Percentiles rank a stretch among this genome's conserved stretches.
Evolutionary conservation across 2,329 filamentous ascomycete species (phyloP).

Genomic region (Phoma sp.): DNA sequence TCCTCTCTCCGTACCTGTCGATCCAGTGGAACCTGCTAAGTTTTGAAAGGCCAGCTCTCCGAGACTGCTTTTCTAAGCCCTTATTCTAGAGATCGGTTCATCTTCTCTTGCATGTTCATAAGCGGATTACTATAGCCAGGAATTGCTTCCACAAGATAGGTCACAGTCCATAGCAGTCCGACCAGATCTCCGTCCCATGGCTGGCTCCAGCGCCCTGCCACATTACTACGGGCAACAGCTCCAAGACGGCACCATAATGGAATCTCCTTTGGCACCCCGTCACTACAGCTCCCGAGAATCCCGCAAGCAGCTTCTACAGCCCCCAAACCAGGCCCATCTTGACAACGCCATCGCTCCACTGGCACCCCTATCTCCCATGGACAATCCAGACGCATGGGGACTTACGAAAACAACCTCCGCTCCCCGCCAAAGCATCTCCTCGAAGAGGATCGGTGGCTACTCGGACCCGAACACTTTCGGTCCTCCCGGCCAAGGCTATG

Average conservation of each 20-base stretch:
- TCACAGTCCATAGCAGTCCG: not conserved
- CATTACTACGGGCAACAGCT: slow-evolving; percentile 39
- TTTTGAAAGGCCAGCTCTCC: too few species aligned
- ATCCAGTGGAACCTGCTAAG: too few species aligned
- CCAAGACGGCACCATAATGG: slow-evolving; percentile 37
- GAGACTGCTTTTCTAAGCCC: too few species aligned
- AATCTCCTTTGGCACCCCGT: slow-evolving; percentile 27
- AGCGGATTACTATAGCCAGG: too few species aligned
- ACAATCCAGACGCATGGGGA: slow-evolving; percentile 15
- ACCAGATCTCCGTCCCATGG: slow-evolving; percentile 21
- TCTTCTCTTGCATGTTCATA: too few species aligned
- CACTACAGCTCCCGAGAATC: slow-evolving; percentile 30
- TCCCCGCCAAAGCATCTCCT: slow-evolving; percentile 14
- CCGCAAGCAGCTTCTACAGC: slow-evolving; percentile 36
- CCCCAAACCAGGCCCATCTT: slow-evolving; percentile 35
- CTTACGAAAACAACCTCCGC: slow-evolving; percentile 2
- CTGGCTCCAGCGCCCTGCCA: slow-evolving; percentile 27
- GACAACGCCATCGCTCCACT: slow-evolving; percentile 18
- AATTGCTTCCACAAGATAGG: not conserved
- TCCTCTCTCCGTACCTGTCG: too few species aligned
- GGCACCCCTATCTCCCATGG: slow-evolving; percentile 20
- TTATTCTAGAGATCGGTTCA: too few species aligned
- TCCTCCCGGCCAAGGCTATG: slow-evolving; percentile 4
- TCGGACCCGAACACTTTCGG: slow-evolving; percentile 20
- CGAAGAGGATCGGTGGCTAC: slow-evolving; percentile 19